Evolutionary conservation across 176 grass and related monocot species (phyloP), one percentile per base, ranked within the genome.

Genomic region (Triticum turgidum): DNA sequence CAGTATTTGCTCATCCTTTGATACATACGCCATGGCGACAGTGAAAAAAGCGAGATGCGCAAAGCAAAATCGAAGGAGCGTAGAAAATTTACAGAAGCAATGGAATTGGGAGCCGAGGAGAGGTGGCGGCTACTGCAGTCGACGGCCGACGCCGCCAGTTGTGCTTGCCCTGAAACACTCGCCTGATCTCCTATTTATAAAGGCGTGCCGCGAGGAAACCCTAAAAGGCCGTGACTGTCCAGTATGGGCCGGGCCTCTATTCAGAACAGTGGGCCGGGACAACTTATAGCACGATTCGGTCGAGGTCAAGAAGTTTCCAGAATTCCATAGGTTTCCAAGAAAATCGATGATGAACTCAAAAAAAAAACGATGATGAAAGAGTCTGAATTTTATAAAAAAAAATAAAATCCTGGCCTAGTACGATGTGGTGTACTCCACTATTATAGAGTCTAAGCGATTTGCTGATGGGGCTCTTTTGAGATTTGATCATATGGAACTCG

Each of bases 1-100:
- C 92, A 94, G 92, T 91, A 85, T 82, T 75, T 4, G 62, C 85
- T 91, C 87, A 69, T 89, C 92, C 75, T 81, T 12, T 91, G 92
- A 89, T 65, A 35, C 3, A 1, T 6, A 44, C 39, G 1, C 47
- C 20, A 11, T 33, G 6, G 24, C 35, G 9, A 2, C 2, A 0
- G 6, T 45, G 51, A 3, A 20, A 9, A 6, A 1, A 74, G 0
- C 14, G 13, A 25, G 37, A 72, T 10, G 54, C 54, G 5, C 17
- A 7, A 7, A 58, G 2, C 54, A 25, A 18, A 25, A 68, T 5
- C 49, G 14, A 52, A 0, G 10, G 0, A 80, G 6, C 21, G 2
- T 4, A 22, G 4, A 18, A 3, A 79, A 0, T 2, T 4, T 13
- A 76, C 15, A 20, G 27, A 78, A 10, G 17, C 0, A 71, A 78